Conservation (phyloP, 148 eudicot species). For the Amaranthus palmeri region DNA sequence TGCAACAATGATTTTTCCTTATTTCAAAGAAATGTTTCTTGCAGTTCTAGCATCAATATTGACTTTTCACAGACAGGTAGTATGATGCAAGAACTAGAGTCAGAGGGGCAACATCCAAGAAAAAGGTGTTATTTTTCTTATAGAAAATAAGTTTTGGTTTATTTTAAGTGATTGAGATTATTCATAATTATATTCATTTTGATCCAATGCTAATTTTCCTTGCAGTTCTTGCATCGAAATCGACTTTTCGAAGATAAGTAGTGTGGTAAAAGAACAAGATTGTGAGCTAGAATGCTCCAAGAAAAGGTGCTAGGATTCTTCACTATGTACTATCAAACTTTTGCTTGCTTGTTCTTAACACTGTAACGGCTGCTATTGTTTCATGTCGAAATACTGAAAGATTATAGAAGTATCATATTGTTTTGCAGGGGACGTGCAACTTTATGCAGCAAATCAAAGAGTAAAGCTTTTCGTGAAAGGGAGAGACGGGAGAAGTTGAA, state of each 20-base stretch:
- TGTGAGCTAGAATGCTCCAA: slow-evolving; percentile 37
- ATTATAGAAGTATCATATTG: slow-evolving; percentile 10
- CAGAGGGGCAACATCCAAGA: slow-evolving; percentile 1
- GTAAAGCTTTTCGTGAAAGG: slow-evolving; percentile 85
- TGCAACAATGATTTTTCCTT: not conserved
- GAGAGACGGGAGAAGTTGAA: slow-evolving; percentile 72
- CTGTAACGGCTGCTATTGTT: not conserved
- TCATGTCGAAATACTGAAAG: not conserved
- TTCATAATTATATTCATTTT: not conserved
- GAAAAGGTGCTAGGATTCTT: slow-evolving; percentile 45
- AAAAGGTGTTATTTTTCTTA: slow-evolving; percentile 15
- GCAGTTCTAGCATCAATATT: slow-evolving; percentile 21
- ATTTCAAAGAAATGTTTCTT: not conserved
- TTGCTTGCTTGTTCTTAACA: not conserved
- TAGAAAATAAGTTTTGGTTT: not conserved
- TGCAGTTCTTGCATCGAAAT: slow-evolving; percentile 42
- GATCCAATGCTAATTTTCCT: not conserved
- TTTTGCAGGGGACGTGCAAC: slow-evolving; percentile 54
- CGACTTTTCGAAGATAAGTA: slow-evolving; percentile 43
- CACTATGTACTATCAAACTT: not conserved
- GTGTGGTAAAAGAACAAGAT: slow-evolving; percentile 29
- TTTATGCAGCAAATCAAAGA: slow-evolving; percentile 40
- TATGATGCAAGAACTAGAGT: slow-evolving; percentile 13
- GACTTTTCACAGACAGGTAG: slow-evolving; percentile 12
- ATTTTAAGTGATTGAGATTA: too few relatives aligned